phyloP scores from a whole-genome alignment of 331 rosid genomes.

The Malus hybrid region DNA sequence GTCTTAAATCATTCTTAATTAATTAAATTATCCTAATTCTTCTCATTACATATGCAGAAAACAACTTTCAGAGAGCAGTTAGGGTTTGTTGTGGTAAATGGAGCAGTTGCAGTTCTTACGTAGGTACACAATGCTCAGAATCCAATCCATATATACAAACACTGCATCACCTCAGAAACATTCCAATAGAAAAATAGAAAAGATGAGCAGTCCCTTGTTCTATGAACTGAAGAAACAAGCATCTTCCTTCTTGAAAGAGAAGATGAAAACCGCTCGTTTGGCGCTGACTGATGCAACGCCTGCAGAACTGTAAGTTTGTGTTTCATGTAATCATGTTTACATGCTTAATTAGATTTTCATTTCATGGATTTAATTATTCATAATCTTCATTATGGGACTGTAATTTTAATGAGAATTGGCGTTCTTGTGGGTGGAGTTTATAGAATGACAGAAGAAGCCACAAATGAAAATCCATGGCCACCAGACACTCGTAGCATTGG shows the following conservation, averaged over 20 bases:
- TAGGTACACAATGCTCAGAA: slow-evolving; percentile 23
- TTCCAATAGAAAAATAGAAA: not conserved
- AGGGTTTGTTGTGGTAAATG: slow-evolving; percentile 27
- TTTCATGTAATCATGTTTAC: not conserved
- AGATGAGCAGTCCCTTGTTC: slow-evolving; percentile 44
- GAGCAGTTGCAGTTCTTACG: slow-evolving; percentile 57
- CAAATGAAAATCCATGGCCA: slow-evolving; percentile 55
- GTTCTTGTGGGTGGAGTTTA: not conserved
- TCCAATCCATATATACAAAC: not conserved
- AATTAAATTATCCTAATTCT: not conserved
- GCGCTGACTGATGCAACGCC: slow-evolving; percentile 66
- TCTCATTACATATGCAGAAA: slow-evolving; percentile 21
- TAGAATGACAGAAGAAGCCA: slow-evolving; percentile 81
- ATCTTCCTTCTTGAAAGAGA: slow-evolving; percentile 51
- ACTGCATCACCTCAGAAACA: slow-evolving; percentile 1
- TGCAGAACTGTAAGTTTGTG: slow-evolving; percentile 45
- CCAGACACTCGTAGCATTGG: slow-evolving; percentile 45
- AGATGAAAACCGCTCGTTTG: slow-evolving; percentile 57
- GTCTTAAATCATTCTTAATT: not conserved
- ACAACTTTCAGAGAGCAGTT: slow-evolving; percentile 6
- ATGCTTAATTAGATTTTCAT: not conserved
- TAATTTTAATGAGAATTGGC: too few relatives aligned
- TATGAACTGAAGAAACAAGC: slow-evolving; percentile 69
- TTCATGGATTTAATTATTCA: too few relatives aligned
- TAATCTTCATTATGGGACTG: too few relatives aligned